phyloP scores from a whole-genome alignment of 1,284 basidiomycete species.

The Boletus sp. region DNA sequence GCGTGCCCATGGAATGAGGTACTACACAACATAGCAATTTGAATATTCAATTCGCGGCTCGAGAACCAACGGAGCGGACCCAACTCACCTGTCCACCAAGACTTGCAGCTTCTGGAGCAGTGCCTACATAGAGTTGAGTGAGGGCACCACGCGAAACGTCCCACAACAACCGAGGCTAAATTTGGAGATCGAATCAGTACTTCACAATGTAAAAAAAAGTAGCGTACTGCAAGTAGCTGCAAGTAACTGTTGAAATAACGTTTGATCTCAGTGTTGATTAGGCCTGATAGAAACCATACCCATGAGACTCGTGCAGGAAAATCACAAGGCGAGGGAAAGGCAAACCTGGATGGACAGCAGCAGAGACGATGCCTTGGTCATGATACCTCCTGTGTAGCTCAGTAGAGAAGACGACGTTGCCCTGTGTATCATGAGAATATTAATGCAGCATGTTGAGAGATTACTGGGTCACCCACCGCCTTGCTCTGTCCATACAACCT shows the following conservation, averaged over 20 bases:
- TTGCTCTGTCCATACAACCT: slow-evolving; percentile 14
- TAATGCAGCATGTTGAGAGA: background rate
- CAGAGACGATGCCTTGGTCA: slow-evolving; percentile 33
- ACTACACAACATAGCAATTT: slow-evolving; percentile 27
- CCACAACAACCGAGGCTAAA: slow-evolving; percentile 19
- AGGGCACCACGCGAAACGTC: slow-evolving; percentile 40
- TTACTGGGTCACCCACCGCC: background rate
- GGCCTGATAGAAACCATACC: slow-evolving; percentile 1
- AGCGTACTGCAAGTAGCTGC: slow-evolving; percentile 9
- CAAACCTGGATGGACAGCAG: slow-evolving; percentile 32
- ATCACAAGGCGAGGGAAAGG: background rate
- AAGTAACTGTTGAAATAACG: slow-evolving; percentile 15
- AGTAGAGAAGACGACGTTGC: slow-evolving; percentile 29
- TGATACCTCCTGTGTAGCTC: slow-evolving; percentile 35
- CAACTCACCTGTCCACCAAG: slow-evolving; percentile 42
- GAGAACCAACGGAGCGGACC: no score
- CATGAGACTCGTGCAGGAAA: background rate
- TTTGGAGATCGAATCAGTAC: background rate
- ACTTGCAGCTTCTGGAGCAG: slow-evolving; percentile 37
- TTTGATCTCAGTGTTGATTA: slow-evolving; percentile 20
- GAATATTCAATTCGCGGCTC: no score
- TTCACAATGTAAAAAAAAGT: background rate
- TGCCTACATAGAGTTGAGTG: slow-evolving; percentile 51
- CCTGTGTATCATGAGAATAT: slow-evolving; percentile 15
- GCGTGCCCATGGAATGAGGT: slow-evolving; percentile 43